Evolutionary conservation across 768 basidiomycete species (phyloP).

Genomic region (Boletus rubescentipes): DNA sequence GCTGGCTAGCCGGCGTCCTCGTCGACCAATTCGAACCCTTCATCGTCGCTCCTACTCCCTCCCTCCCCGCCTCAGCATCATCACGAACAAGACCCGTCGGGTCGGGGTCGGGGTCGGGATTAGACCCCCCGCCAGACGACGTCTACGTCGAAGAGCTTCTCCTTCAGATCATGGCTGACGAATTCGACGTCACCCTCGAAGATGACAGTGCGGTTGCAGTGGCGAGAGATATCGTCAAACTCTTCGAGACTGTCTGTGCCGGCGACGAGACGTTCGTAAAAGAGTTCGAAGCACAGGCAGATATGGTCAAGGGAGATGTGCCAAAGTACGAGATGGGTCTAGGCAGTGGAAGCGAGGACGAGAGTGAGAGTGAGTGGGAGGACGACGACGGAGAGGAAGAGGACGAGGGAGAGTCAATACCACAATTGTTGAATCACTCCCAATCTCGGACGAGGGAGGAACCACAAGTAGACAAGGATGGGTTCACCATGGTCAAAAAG

Average conservation of each 20-base stretch:
- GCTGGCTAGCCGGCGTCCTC: slow-evolving; percentile 80
- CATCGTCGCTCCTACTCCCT: slow-evolving; percentile 28
- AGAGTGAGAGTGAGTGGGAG: slow-evolving; percentile 47
- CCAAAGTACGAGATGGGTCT: slow-evolving; percentile 44
- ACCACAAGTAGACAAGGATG: slow-evolving; percentile 87
- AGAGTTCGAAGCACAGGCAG: slow-evolving; percentile 65
- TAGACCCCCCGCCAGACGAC: slow-evolving; percentile 50
- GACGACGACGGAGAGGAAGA: slow-evolving; percentile 37
- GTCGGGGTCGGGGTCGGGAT: not conserved
- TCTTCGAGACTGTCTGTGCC: slow-evolving; percentile 58
- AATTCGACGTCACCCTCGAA: slow-evolving; percentile 82
- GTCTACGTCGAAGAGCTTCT: slow-evolving; percentile 81
- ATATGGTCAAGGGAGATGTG: slow-evolving; percentile 55
- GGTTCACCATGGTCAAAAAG: slow-evolving; percentile 78
- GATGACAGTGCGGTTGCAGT: slow-evolving; percentile 80
- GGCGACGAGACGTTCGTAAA: slow-evolving; percentile 51
- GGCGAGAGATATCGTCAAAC: slow-evolving; percentile 64
- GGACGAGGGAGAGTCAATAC: slow-evolving; percentile 50
- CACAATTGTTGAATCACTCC: slow-evolving; percentile 49
- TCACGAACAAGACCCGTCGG: not conserved
- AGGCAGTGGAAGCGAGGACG: slow-evolving; percentile 34
- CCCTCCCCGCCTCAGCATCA: not conserved
- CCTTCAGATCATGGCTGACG: slow-evolving; percentile 81
- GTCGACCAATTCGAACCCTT: slow-evolving; percentile 76
- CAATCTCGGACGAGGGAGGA: slow-evolving; percentile 42